phyloP scores from a whole-genome alignment of 352 stramenopile species.

The Globisporangium perplexum region DNA sequence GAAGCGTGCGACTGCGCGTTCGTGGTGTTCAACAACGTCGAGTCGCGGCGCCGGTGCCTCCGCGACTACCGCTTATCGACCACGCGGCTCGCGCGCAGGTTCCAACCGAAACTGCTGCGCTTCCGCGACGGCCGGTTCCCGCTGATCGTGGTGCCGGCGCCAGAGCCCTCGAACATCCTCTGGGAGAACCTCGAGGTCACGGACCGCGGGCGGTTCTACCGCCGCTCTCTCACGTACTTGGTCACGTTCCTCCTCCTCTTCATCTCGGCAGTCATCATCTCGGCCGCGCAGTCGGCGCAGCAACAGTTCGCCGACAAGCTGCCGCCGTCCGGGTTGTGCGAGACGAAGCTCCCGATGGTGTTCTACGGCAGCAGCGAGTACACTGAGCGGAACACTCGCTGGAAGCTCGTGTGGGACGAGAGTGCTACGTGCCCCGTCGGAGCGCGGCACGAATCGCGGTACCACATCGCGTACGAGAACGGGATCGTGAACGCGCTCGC shows the following conservation, averaged over 20 bases:
- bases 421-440: slow-evolving; percentile 36
- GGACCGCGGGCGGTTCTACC: slow-evolving; percentile 44
- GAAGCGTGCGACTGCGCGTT: slow-evolving; percentile 75
- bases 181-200: slow-evolving; percentile 85
- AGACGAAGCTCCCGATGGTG: slow-evolving; percentile 38
- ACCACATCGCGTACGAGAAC: slow-evolving; percentile 64
- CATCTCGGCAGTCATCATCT: slow-evolving; percentile 71
- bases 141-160: slow-evolving; percentile 44
- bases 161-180: slow-evolving; percentile 83
- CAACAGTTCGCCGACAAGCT: slow-evolving; percentile 64
- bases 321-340: slow-evolving; percentile 47
- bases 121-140: slow-evolving; percentile 48
- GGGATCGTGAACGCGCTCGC: slow-evolving; percentile 39
- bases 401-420: slow-evolving; percentile 49
- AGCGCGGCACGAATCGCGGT: slow-evolving; percentile 21
- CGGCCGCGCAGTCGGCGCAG: slow-evolving; percentile 64
- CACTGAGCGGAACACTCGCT: slow-evolving; percentile 15
- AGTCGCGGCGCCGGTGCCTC: slow-evolving; percentile 66
- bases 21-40: slow-evolving; percentile 86
- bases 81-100: slow-evolving; percentile 24
- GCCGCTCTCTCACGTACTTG: slow-evolving; percentile 61
- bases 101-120: slow-evolving; percentile 48
- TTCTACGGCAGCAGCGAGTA: slow-evolving; percentile 53
- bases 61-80: slow-evolving; percentile 68
- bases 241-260: slow-evolving; percentile 71